phyloP scores from a whole-genome alignment of 306 rosid genomes.

The Ziziphus jujuba region DNA sequence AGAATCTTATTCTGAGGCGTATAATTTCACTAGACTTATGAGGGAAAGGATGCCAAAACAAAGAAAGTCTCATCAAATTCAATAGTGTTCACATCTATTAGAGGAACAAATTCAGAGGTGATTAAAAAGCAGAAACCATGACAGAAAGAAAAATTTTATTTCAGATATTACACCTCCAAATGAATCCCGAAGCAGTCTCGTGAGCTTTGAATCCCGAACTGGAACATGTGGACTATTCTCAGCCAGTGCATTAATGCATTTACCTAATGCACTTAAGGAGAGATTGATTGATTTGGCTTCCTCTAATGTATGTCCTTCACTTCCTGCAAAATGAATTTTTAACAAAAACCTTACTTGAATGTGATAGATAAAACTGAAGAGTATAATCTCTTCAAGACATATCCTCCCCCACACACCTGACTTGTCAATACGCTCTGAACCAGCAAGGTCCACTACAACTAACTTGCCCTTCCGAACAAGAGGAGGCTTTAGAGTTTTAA shows the following conservation, averaged over 20 bases:
- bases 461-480: slow-evolving; percentile 83
- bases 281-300: slow-evolving; percentile 97
- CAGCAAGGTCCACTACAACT: slow-evolving; percentile 98
- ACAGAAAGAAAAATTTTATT: slow-evolving; percentile 14
- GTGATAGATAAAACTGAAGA: slow-evolving; percentile 11
- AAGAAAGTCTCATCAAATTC: too few species aligned
- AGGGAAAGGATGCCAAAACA: too few species aligned
- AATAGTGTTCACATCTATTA: too few species aligned
- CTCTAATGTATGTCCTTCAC: slow-evolving; percentile 97
- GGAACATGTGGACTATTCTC: slow-evolving; percentile 96
- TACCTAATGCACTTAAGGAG: slow-evolving; percentile 94
- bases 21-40: too few species aligned
- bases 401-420: slow-evolving; percentile 61
- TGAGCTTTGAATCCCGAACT: slow-evolving; percentile 98
- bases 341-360: slow-evolving; percentile 1
- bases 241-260: slow-evolving; percentile 92
- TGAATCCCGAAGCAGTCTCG: slow-evolving; percentile 89
- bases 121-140: background rate
- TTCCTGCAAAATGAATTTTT: slow-evolving; percentile 55
- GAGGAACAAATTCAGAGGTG: too few species aligned
- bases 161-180: slow-evolving; percentile 73
- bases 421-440: slow-evolving; percentile 95
- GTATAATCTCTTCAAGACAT: background rate
- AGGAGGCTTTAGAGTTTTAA: slow-evolving; percentile 72
- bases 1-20: too few species aligned